phyloP scores from a whole-genome alignment of 176 grass and related monocot genomes.

The Phragmites australis region DNA sequence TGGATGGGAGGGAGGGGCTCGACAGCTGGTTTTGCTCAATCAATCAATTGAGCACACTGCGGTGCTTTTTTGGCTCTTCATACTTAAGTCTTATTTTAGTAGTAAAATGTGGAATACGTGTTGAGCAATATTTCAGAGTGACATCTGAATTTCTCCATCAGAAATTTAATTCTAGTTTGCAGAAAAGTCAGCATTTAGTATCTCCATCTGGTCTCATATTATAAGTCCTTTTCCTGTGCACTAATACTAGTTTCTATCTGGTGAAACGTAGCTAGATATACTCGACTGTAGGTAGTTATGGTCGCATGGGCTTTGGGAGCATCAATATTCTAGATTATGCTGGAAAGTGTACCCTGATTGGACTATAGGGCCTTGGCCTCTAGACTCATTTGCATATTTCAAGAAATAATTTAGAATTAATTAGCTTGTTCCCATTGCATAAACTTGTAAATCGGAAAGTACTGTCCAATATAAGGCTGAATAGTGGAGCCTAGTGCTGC shows the following conservation, averaged over 20 bases:
- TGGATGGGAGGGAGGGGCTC: background rate
- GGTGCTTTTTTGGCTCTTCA: conserved; percentile 23
- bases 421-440: background rate
- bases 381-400: conserved; percentile 21
- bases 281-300: background rate
- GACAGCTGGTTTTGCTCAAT: background rate
- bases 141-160: background rate
- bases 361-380: conserved; percentile 1
- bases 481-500: background rate
- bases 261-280: conserved; percentile 2
- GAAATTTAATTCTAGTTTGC: background rate
- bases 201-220: conserved; percentile 9
- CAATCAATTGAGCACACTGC: background rate
- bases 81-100: background rate
- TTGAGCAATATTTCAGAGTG: background rate
- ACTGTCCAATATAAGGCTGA: background rate
- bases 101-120: background rate
- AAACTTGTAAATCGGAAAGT: background rate
- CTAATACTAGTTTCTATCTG: background rate
- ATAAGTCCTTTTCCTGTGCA: background rate
- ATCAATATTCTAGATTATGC: background rate
- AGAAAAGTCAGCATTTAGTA: background rate
- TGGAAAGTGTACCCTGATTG: conserved; percentile 26
- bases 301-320: background rate
- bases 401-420: background rate